Evolutionary conservation across 2,329 filamentous ascomycete species (phyloP).

Genomic region (Pseudovirgaria hyperparasitica): DNA sequence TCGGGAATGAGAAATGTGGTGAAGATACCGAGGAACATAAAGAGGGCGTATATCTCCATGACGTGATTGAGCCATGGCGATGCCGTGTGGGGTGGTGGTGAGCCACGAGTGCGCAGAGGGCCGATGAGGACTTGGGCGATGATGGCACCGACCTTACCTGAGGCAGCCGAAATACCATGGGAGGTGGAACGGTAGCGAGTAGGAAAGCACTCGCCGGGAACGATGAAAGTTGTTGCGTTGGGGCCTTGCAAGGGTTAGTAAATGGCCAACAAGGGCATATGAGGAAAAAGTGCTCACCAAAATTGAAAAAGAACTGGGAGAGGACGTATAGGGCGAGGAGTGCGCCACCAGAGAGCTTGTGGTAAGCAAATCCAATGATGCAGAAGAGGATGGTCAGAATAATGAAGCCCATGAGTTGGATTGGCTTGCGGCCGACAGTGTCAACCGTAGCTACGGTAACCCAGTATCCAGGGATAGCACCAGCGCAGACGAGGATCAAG

Average conservation of each 20-base stretch:
- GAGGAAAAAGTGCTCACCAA: conserved; percentile 20
- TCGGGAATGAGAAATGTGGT: conserved; percentile 64
- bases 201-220: conserved; percentile 39
- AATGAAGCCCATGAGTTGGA: conserved; percentile 48
- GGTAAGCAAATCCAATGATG: conserved; percentile 36
- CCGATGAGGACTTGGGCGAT: conserved; percentile 37
- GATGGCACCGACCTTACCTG: conserved; percentile 37
- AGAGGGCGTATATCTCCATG: conserved; percentile 66
- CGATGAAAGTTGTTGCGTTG: conserved; percentile 39
- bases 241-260: conserved; percentile 15
- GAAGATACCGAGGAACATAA: conserved; percentile 63
- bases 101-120: conserved; percentile 41
- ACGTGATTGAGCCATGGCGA: conserved; percentile 59
- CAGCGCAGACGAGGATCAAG: conserved; percentile 64
- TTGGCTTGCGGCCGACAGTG: conserved; percentile 63
- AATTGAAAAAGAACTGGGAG: conserved; percentile 41
- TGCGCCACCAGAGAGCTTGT: conserved; percentile 28
- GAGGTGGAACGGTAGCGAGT: conserved; percentile 35
- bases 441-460: conserved; percentile 64
- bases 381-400: conserved; percentile 36
- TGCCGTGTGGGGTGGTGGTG: conserved; percentile 36
- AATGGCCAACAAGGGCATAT: conserved; percentile 6
- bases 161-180: conserved; percentile 36
- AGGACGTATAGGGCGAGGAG: conserved; percentile 35
- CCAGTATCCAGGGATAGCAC: conserved; percentile 74